Conservation (phyloP, 495 filamentous ascomycete species). For the Xanthoparmelia taractica region DNA sequence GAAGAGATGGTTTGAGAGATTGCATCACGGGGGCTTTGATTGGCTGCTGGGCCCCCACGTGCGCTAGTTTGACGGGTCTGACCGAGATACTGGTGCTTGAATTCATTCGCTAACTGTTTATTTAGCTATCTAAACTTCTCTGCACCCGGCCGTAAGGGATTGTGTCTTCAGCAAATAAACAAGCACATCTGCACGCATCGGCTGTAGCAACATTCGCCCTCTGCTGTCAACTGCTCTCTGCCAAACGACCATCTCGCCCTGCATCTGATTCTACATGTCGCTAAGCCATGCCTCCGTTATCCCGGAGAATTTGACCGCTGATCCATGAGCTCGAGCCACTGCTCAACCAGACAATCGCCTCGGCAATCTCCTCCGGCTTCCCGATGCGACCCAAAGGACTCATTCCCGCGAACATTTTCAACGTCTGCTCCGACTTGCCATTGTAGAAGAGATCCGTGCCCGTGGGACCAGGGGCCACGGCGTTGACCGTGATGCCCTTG, state of each 20-base stretch:
- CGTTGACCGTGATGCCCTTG: constrained; percentile 56
- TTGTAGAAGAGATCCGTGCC: constrained; percentile 58
- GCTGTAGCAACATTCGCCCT: neutral
- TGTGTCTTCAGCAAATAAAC: neutral
- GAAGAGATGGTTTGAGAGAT: neutral
- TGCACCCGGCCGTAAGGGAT: too few relatives aligned
- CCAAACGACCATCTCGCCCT: neutral
- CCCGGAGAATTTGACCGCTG: constrained; percentile 47
- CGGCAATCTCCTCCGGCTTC: constrained; percentile 55
- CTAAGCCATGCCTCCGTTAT: constrained; percentile 17
- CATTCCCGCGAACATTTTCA: constrained; percentile 45
- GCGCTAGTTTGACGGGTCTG: constrained; percentile 1
- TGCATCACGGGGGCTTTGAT: neutral
- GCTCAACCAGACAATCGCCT: constrained; percentile 47
- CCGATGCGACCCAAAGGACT: constrained; percentile 52
- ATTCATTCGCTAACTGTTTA: neutral
- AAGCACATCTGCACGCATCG: neutral
- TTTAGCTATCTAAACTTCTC: neutral
- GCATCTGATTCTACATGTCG: neutral
- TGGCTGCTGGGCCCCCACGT: constrained; percentile 1
- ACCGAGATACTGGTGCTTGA: neutral
- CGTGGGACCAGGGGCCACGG: constrained; percentile 57
- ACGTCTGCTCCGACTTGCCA: constrained; percentile 52
- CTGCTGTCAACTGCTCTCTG: neutral
- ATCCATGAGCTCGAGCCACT: constrained; percentile 50